Conservation (phyloP, 2,329 filamentous ascomycete genomes). For the Colletotrichum melonis region DNA sequence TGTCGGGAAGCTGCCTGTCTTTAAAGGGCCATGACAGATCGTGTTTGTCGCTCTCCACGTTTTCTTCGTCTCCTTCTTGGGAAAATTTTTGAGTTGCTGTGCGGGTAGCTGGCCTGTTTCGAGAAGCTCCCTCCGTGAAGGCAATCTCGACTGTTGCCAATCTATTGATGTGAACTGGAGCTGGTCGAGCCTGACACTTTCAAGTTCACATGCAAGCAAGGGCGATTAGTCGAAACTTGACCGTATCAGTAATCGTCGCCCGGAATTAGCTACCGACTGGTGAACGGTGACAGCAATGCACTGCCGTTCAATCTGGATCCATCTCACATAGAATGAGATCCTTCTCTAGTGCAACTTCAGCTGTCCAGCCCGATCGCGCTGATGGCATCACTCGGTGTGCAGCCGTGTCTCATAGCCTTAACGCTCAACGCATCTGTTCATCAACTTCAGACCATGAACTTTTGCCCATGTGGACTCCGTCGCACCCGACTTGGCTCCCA, state of each 20-base stretch:
- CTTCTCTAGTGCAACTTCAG: neutral
- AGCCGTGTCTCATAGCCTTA: neutral
- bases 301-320: neutral
- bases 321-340: slow-evolving; percentile 10
- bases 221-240: neutral
- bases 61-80: neutral
- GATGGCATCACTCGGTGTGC: neutral
- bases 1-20: slow-evolving; percentile 9
- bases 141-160: neutral
- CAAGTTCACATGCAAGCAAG: neutral
- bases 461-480: slow-evolving; percentile 14
- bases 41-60: neutral
- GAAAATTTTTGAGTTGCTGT: neutral
- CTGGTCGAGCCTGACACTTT: neutral
- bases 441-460: slow-evolving; percentile 17
- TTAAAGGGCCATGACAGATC: neutral
- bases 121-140: neutral
- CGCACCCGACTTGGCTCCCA: slow-evolving; percentile 13
- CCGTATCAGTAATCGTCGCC: neutral
- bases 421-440: slow-evolving; percentile 6
- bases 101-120: slow-evolving; percentile 16
- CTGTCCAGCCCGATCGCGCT: neutral
- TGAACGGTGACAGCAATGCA: neutral
- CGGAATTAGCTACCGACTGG: neutral
- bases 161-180: neutral